Percentiles rank a stretch among this genome's conserved stretches.
Conservation (phyloP, 2,329 filamentous ascomycete genomes). For the Xylaria digitata region DNA sequence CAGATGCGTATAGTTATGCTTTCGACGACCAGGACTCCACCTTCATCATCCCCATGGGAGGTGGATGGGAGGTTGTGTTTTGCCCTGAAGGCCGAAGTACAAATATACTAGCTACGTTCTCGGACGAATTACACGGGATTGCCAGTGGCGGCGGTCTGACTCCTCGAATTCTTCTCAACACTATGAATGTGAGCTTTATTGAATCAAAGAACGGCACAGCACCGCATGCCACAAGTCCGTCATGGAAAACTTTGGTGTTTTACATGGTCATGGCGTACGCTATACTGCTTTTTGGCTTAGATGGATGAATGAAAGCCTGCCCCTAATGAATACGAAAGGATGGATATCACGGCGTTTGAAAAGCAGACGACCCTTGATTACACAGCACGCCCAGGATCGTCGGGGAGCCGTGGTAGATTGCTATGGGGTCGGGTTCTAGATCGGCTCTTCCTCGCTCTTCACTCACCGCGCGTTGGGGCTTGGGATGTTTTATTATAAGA, state of each 20-base stretch:
- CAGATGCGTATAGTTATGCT: conserved; percentile 85
- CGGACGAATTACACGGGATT: conserved; percentile 60
- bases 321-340: conserved; percentile 1
- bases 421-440: background rate
- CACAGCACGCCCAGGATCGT: background rate
- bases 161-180: conserved; percentile 48
- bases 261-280: conserved; percentile 7
- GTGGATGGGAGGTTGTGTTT: conserved; percentile 82
- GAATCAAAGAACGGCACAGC: conserved; percentile 43
- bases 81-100: conserved; percentile 74
- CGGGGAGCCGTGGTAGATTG: conserved; percentile 4
- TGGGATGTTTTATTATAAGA: background rate
- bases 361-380: conserved; percentile 5
- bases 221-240: background rate
- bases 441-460: background rate
- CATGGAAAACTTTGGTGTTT: background rate
- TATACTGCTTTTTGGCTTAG: conserved; percentile 15
- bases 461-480: background rate
- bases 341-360: background rate
- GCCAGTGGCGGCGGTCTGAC: conserved; percentile 56
- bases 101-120: conserved; percentile 66
- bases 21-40: conserved; percentile 69
- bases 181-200: conserved; percentile 54
- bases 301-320: background rate
- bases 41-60: conserved; percentile 73